phyloP scores from a whole-genome alignment of 495 filamentous ascomycete genomes.

The Neurospora africana region DNA sequence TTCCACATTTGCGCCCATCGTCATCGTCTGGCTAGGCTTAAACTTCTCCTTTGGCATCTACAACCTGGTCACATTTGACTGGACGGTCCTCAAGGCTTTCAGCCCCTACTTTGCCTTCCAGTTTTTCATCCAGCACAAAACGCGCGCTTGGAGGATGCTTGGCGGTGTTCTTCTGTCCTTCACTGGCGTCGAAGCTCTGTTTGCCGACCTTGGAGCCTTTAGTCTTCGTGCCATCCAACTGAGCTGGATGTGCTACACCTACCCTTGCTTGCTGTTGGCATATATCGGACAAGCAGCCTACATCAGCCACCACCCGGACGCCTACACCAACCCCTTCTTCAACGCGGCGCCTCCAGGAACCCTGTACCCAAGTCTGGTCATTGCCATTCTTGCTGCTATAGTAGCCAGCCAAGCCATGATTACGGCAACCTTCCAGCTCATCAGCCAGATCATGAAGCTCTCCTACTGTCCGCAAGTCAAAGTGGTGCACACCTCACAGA shows the following conservation, averaged over 20 bases:
- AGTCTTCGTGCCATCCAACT: conserved; percentile 50
- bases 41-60: conserved; percentile 62
- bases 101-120: conserved; percentile 52
- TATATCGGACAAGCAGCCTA: conserved; percentile 69
- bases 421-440: conserved; percentile 57
- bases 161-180: conserved; percentile 63
- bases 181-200: conserved; percentile 65
- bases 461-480: conserved; percentile 69
- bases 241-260: conserved; percentile 53
- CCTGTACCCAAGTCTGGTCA: conserved; percentile 52
- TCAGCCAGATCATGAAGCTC: conserved; percentile 63
- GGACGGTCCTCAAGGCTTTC: conserved; percentile 59
- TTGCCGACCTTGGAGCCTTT: conserved; percentile 66
- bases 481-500: conserved; percentile 51
- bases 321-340: conserved; percentile 64
- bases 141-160: conserved; percentile 53
- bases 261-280: conserved; percentile 57
- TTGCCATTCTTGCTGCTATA: conserved; percentile 59
- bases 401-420: conserved; percentile 74
- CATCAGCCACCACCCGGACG: conserved; percentile 48
- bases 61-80: conserved; percentile 53
- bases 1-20: conserved; percentile 56
- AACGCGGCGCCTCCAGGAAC: conserved; percentile 54
- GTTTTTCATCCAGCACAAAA: conserved; percentile 51
- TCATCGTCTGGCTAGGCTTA: conserved; percentile 63